Base-by-base conservation (phyloP, 1,139 yeast genomes). In the Geotrichum restrictum region DNA sequence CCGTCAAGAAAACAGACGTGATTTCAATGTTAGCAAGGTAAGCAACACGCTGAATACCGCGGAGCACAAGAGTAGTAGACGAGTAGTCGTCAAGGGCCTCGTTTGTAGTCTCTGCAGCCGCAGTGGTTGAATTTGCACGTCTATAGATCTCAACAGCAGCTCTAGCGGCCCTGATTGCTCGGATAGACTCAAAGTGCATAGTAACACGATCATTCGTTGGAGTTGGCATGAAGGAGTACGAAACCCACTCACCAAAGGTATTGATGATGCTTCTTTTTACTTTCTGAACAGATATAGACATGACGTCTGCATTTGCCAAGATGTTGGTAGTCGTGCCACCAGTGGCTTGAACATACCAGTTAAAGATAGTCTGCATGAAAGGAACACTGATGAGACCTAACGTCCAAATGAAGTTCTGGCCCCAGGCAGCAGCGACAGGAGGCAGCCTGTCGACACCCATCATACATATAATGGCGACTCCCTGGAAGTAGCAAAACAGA, bases 391-490 rank as follows among this genome's bases (percentile, higher is more conserved):
- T 88, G 58, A 93, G 82, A 52, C 98, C 98, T 77, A 93, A 78
- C 4, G 97, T 83, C 98, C 98, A 93, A 72, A 83, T 83, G 74
- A 93, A 93, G 73, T 93, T 93, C 69, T 93, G 96, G 36, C 95
- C 84, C 99, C 99, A 93, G 3, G 98, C 94, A 1, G 96, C 93
- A 8, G 98, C 98, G 59, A 93, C 88, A 4, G 98, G 98, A 7
- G 98, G 98, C 24, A 88, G 87, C 57, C 82, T 77, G 19, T 89
- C 80, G 38, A 93, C 98, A 48, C 95, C 97, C 93, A 91, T 85
- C 96, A 93, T 89, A 27, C 96, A 81, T 22, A 94, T 85, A 59
- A 93, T 85, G 31, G 98, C 97, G 62, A 93, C 78, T 53, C 88
- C 82, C 73, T 93, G 99, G 79, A 93, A 93, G 71, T 93, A 94